phyloP scores from a whole-genome alignment of 805 yeast genomes.

The Candida incommunis region DNA sequence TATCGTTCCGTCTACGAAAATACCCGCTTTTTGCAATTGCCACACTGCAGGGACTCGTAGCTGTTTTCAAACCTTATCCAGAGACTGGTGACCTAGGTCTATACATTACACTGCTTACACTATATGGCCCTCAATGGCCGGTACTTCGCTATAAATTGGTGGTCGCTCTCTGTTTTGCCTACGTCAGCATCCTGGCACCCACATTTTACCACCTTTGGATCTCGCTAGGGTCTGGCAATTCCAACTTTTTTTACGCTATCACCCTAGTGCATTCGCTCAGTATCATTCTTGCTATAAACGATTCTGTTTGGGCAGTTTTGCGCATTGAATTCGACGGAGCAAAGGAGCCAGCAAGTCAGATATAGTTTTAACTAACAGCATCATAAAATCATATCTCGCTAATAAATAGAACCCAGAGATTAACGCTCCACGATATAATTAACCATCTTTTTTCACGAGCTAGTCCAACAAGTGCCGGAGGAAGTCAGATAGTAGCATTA shows the following conservation, averaged over 20 bases:
- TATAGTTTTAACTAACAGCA: no score
- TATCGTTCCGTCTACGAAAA: constrained; percentile 48
- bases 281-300: constrained; percentile 52
- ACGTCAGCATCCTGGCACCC: constrained; percentile 60
- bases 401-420: no score
- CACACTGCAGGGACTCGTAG: constrained; percentile 35
- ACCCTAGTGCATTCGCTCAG: constrained; percentile 68
- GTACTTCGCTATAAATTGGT: constrained; percentile 34
- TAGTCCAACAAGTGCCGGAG: no score
- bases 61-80: constrained; percentile 74
- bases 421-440: no score
- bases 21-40: constrained; percentile 48
- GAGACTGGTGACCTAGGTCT: constrained; percentile 63
- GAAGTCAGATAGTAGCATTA: no score
- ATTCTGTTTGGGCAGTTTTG: constrained; percentile 69
- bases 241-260: constrained; percentile 92
- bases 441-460: no score
- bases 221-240: constrained; percentile 83
- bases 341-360: constrained; percentile 11
- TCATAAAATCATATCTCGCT: no score
- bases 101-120: constrained; percentile 33
- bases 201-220: constrained; percentile 92
- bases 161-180: constrained; percentile 38
- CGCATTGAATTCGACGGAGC: constrained; percentile 49
- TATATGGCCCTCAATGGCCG: constrained; percentile 27